Evolutionary conservation across 1,284 basidiomycete genomes (phyloP).

Genomic region (Pseudozyma thailandica): DNA sequence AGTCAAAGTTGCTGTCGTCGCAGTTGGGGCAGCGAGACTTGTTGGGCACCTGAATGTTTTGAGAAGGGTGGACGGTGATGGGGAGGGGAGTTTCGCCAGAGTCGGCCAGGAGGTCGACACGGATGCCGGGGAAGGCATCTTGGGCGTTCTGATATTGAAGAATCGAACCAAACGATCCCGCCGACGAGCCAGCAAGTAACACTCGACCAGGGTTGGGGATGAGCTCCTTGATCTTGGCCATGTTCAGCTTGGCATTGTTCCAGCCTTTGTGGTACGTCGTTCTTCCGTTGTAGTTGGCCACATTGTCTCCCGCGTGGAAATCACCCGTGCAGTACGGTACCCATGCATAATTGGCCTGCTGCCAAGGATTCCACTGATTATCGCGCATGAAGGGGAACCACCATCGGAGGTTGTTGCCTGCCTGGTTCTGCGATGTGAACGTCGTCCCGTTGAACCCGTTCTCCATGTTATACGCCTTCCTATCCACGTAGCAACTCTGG

Average conservation of each 20-base stretch:
- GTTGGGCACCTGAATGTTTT: constrained; percentile 28
- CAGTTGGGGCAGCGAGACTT: constrained; percentile 25
- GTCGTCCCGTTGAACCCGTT: constrained; percentile 15
- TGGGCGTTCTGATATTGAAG: constrained; percentile 35
- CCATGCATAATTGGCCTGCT: constrained; percentile 21
- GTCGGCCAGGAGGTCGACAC: constrained; percentile 28
- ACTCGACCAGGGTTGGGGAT: constrained; percentile 12
- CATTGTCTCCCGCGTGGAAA: constrained; percentile 26
- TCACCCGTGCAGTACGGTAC: constrained; percentile 44
- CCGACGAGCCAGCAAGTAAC: constrained; percentile 19
- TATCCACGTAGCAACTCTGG: constrained; percentile 21
- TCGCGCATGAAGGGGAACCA: constrained; percentile 31
- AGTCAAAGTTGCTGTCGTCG: constrained; percentile 34
- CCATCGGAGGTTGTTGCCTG: constrained; percentile 3
- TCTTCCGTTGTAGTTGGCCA: constrained; percentile 18
- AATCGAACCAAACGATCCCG: constrained; percentile 26
- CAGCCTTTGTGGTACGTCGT: constrained; percentile 23
- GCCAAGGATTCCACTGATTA: constrained; percentile 30
- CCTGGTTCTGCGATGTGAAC: constrained; percentile 17
- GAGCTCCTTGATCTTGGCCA: constrained; percentile 20
- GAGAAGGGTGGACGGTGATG: constrained; percentile 11
- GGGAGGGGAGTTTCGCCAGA: constrained; percentile 23
- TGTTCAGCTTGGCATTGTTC: constrained; percentile 15
- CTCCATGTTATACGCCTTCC: constrained; percentile 25
- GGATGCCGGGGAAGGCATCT: constrained; percentile 13